These are phyloP conservation scores for Lentinus brumalis DNA, from an alignment of 768 basidiomycete species.

Conservation along the genomic window DNA sequence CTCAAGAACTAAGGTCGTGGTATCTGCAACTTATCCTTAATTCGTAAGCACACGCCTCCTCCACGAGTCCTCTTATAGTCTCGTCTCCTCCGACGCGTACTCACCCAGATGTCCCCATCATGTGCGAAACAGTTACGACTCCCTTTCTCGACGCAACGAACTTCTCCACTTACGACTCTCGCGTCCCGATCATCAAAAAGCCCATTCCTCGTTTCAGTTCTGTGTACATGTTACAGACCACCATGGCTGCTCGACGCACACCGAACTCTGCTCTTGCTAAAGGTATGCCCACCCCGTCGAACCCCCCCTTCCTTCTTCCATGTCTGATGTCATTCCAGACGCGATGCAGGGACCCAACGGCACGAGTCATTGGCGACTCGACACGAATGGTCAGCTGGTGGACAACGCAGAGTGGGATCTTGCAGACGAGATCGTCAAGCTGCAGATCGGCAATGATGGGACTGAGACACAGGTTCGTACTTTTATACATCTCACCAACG, in stretches of 20 bases:
- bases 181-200: constrained; percentile 35
- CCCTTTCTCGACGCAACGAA: constrained; percentile 44
- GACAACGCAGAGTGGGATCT: constrained; percentile 73
- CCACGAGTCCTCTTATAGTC: constrained; percentile 3
- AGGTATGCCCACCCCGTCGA: constrained; percentile 17
- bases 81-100: constrained; percentile 26
- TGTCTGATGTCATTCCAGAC: constrained; percentile 31
- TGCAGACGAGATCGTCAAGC: constrained; percentile 69
- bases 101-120: constrained; percentile 29
- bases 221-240: constrained; percentile 27
- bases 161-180: constrained; percentile 37
- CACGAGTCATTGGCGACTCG: constrained; percentile 63
- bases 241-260: constrained; percentile 26
- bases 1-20: constrained; percentile 46
- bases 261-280: constrained; percentile 25
- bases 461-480: constrained; percentile 57
- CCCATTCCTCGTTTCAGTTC: constrained; percentile 33
- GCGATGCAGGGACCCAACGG: constrained; percentile 38
- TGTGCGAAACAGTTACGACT: constrained; percentile 71
- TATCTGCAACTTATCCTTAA: constrained; percentile 52
- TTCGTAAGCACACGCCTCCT: constrained; percentile 36
- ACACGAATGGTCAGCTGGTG: constrained; percentile 62
- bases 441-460: constrained; percentile 69
- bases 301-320: constrained; percentile 10
- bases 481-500: constrained; percentile 66